Percentiles rank a stretch among this genome's conserved stretches.
phyloP scores from a whole-genome alignment of 2,329 filamentous ascomycete species.

The Eurotiales sp. region DNA sequence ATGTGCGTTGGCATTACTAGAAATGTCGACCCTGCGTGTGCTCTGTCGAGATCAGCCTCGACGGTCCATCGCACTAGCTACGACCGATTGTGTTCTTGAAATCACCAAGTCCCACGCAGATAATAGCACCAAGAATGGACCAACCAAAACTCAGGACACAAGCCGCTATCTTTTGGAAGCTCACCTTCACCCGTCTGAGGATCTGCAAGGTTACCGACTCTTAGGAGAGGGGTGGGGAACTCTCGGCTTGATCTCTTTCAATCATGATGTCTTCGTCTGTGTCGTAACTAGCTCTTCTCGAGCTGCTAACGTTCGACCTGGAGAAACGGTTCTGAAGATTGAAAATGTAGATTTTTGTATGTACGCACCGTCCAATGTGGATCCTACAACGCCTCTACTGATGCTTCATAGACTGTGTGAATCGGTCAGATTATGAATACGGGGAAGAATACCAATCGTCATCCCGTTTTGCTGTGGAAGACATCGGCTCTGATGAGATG shows the following conservation, averaged over 20 bases:
- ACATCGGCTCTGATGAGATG: slow-evolving; percentile 48
- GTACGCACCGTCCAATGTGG: slow-evolving; percentile 19
- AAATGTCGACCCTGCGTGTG: slow-evolving; percentile 64
- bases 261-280: slow-evolving; percentile 82
- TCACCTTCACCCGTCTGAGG: slow-evolving; percentile 57
- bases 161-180: slow-evolving; percentile 87
- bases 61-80: slow-evolving; percentile 82
- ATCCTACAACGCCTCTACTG: background rate
- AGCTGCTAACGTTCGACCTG: slow-evolving; percentile 77
- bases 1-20: slow-evolving; percentile 7
- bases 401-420: slow-evolving; percentile 67
- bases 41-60: slow-evolving; percentile 82
- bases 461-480: slow-evolving; percentile 53
- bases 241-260: slow-evolving; percentile 78
- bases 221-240: slow-evolving; percentile 81
- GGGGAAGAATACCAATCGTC: slow-evolving; percentile 56
- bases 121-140: slow-evolving; percentile 46
- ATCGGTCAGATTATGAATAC: slow-evolving; percentile 79
- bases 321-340: slow-evolving; percentile 86
- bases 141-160: slow-evolving; percentile 28
- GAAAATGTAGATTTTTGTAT: slow-evolving; percentile 75
- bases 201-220: slow-evolving; percentile 72
- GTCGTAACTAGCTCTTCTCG: slow-evolving; percentile 76
- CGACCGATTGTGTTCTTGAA: slow-evolving; percentile 47
- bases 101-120: slow-evolving; percentile 65